phyloP scores from a whole-genome alignment of 306 rosid species.

The Vigna nakashimae region DNA sequence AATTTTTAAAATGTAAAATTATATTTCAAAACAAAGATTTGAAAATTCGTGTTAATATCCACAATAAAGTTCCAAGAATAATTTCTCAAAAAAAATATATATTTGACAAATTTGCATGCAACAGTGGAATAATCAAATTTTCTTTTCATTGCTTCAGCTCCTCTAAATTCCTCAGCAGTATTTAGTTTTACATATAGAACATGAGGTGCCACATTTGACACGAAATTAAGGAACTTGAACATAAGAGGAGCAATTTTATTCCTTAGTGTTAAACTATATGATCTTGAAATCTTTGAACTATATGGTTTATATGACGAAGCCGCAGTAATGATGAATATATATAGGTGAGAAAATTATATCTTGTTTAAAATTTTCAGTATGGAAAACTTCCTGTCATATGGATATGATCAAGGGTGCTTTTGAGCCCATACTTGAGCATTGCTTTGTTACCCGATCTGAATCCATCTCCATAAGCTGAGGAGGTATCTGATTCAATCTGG shows the following conservation, averaged over 20 bases:
- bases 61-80: too few species aligned
- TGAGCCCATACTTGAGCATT: conserved; percentile 74
- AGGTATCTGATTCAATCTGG: conserved; percentile 94
- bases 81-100: too few species aligned
- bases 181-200: conserved; percentile 21
- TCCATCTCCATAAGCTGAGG: conserved; percentile 92
- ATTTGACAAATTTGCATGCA: too few species aligned
- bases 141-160: conserved; percentile 23
- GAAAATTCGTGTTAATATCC: too few species aligned
- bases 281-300: conserved; percentile 41
- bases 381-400: conserved; percentile 87
- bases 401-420: conserved; percentile 90
- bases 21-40: too few species aligned
- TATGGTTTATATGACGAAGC: conserved; percentile 34
- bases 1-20: too few species aligned
- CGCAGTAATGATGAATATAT: conserved; percentile 29
- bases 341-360: conserved; percentile 20
- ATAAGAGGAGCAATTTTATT: conserved; percentile 35
- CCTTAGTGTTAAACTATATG: conserved; percentile 41
- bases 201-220: conserved; percentile 15
- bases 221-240: conserved; percentile 10
- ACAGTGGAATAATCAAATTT: not conserved
- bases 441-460: conserved; percentile 82
- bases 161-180: not conserved
- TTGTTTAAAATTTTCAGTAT: conserved; percentile 44